Base-by-base conservation (phyloP, 179 eudicot genomes). In the Gypsophila paniculata region DNA sequence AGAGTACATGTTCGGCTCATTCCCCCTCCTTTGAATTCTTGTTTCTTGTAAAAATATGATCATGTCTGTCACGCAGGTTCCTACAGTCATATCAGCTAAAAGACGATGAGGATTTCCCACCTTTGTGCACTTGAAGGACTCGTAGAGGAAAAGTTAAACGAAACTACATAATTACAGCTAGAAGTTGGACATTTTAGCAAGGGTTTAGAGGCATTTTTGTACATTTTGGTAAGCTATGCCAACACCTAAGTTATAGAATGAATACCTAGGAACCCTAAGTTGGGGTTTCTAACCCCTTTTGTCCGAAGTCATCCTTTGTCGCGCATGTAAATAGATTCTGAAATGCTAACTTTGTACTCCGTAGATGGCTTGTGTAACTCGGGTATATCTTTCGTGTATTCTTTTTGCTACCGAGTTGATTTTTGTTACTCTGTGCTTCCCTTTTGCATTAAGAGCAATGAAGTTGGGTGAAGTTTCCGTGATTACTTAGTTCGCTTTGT, bases 81-180 rank as follows among this genome's bases (percentile, higher is more conserved):
- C 62, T 46, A 62, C 77, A 75, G 75, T 46, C 83, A 8, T 80
- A 75, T 72, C 83, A 54, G 60, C 76, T 83, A 2, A 80, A 77
- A 75, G 82, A 82, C 52, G 82, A 82, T 4, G 85, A 80, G 44
- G 86, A 83, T 68, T 83, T 83, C 69, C 86, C 86, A 8, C 86
- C 86, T 60, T 66, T 83, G 42, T 75, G 81, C 25, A 32, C 52
- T 38, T 76, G 80, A 82, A 55, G 69, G 81, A 69, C 23, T 44
- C 13, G 4, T 42, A 49, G 64, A 64, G 36, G 53, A 65, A 51
- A 74, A 36, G 67, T 53, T 61, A 77, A 62, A 74, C 29, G 17
- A 60, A 17, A 51, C 18, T n/a, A 39, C 52, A 62, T 61, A 48
- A 54, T 61, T 17, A 42, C 71, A 69, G 73, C 81, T 64, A 32